Evolutionary conservation across 805 yeast genomes (phyloP).

Genomic region (Lipomyces orientalis): DNA sequence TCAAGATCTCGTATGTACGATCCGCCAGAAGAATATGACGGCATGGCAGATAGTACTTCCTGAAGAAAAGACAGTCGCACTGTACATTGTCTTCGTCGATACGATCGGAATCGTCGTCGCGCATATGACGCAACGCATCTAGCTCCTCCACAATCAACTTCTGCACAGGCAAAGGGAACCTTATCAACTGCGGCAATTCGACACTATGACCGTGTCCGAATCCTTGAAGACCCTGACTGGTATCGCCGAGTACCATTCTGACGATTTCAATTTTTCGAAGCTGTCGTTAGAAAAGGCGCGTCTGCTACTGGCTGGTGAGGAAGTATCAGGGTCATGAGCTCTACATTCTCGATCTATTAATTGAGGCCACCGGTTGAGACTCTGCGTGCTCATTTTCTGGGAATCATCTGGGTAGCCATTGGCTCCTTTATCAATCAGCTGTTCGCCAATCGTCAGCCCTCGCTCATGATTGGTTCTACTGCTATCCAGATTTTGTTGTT

Average conservation of each 20-base stretch:
- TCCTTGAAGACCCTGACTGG: constrained; percentile 42
- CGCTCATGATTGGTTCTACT: constrained; percentile 61
- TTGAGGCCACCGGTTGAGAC: constrained; percentile 52
- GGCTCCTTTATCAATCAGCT: constrained; percentile 66
- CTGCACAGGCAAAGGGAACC: not conserved
- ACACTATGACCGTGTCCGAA: constrained; percentile 42
- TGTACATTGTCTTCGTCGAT: not conserved
- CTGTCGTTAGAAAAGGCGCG: not conserved
- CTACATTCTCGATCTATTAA: constrained; percentile 17
- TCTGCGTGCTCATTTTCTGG: constrained; percentile 59
- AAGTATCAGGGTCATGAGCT: constrained; percentile 14
- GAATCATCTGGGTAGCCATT: constrained; percentile 58
- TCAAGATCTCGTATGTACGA: not conserved
- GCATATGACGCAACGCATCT: not conserved
- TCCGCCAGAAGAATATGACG: not conserved
- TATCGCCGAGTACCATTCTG: constrained; percentile 5
- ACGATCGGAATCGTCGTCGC: not conserved
- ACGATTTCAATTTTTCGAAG: constrained; percentile 16
- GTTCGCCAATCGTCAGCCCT: constrained; percentile 61
- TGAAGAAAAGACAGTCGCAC: not conserved
- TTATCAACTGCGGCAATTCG: not conserved
- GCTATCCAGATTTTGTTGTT: constrained; percentile 68
- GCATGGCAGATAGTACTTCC: not conserved
- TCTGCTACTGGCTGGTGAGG: constrained; percentile 12
- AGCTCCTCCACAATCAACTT: not conserved